phyloP scores from a whole-genome alignment of 495 filamentous ascomycete species.

The Penicillium herquei region DNA sequence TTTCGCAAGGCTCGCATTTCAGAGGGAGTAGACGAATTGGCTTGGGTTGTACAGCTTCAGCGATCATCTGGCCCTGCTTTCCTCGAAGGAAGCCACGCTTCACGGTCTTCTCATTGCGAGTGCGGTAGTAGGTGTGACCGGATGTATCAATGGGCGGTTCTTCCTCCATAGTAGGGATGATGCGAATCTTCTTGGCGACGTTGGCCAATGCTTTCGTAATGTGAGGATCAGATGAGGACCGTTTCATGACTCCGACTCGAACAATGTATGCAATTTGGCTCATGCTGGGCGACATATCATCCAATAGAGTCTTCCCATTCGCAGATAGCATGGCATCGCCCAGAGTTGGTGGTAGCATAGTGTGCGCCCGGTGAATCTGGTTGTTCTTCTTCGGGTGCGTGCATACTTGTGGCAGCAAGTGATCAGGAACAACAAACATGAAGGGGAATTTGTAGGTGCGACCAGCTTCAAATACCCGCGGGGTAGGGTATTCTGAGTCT shows the following conservation, averaged over 20 bases:
- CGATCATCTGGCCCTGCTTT: conserved; percentile 70
- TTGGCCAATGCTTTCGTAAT: conserved; percentile 47
- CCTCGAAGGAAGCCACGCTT: conserved; percentile 75
- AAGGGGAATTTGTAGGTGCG: conserved; percentile 75
- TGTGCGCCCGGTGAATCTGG: conserved; percentile 68
- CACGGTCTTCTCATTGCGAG: conserved; percentile 73
- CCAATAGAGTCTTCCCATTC: conserved; percentile 50
- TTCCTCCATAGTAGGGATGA: conserved; percentile 74
- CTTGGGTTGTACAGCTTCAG: conserved; percentile 71
- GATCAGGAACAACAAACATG: conserved; percentile 79
- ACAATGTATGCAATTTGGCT: conserved; percentile 70
- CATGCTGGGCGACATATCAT: conserved; percentile 87
- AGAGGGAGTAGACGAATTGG: conserved; percentile 58
- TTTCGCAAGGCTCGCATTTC: conserved; percentile 34
- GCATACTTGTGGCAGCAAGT: conserved; percentile 63
- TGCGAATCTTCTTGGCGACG: conserved; percentile 60
- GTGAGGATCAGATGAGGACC: conserved; percentile 5
- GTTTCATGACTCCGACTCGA: conserved; percentile 54
- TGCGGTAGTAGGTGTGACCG: conserved; percentile 58
- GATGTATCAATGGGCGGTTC: conserved; percentile 71
- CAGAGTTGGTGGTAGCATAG: conserved; percentile 75
- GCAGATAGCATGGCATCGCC: conserved; percentile 63
- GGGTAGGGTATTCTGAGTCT: conserved; percentile 64
- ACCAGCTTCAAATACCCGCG: conserved; percentile 65
- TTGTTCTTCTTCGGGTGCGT: conserved; percentile 53